phyloP scores from a whole-genome alignment of 108 stramenopile genomes.

The Nannochloropsis gaditana region DNA sequence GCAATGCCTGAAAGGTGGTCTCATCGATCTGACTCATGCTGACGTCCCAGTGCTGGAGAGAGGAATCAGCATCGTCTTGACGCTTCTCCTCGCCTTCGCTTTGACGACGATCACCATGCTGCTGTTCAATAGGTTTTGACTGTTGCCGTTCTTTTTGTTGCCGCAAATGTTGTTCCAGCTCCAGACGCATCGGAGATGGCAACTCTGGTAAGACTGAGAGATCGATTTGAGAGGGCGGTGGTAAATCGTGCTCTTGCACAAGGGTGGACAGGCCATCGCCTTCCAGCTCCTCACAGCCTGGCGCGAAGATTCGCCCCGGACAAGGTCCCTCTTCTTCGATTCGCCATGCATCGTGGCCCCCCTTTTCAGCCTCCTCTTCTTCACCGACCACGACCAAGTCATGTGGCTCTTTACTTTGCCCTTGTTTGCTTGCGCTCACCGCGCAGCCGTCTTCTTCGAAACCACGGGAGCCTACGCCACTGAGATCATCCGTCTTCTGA shows the following conservation, averaged over 20 bases:
- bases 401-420: neutral
- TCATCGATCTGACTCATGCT: neutral
- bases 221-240: conserved; percentile 7
- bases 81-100: neutral
- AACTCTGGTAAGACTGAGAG: neutral
- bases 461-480: no score
- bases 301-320: neutral
- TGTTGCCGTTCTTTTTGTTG: neutral
- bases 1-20: neutral
- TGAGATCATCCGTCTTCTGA: neutral
- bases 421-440: neutral
- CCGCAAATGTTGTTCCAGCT: neutral
- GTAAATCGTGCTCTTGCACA: neutral
- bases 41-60: conserved; percentile 9
- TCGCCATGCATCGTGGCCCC: neutral
- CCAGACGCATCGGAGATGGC: neutral
- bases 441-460: neutral
- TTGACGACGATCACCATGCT: neutral
- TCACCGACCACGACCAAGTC: neutral
- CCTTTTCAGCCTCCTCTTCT: neutral
- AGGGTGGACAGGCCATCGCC: neutral
- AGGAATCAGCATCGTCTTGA: neutral
- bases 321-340: neutral
- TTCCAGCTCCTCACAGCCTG: neutral
- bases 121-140: neutral